Evolutionary conservation across 2,329 filamentous ascomycete genomes (phyloP).

Genomic region (Aspergillus sp.): DNA sequence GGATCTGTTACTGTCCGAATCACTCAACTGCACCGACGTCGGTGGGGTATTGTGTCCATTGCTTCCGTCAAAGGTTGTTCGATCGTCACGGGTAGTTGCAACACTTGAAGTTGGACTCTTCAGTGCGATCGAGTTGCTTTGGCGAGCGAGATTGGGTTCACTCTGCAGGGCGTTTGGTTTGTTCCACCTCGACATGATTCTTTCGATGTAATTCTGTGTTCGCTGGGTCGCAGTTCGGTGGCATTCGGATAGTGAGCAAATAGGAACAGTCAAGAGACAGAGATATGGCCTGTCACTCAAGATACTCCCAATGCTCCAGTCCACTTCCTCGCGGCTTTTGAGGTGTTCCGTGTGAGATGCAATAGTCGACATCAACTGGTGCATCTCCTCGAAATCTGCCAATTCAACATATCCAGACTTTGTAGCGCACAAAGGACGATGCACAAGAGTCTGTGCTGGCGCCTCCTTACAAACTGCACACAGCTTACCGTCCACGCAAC

Average conservation of each 20-base stretch:
- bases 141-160: neutral
- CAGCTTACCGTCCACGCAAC: neutral
- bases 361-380: conserved; percentile 4
- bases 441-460: neutral
- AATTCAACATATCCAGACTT: conserved; percentile 5
- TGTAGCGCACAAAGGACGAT: conserved; percentile 4
- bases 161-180: neutral
- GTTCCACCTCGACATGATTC: neutral
- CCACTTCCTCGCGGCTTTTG: neutral
- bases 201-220: conserved; percentile 3
- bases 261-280: conserved; percentile 5
- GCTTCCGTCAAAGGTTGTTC: too few relatives aligned
- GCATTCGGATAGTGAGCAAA: conserved; percentile 4
- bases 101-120: neutral
- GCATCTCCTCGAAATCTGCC: conserved; percentile 1
- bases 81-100: neutral
- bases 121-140: neutral
- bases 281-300: conserved; percentile 6
- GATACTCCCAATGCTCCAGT: conserved; percentile 6
- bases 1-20: neutral
- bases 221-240: neutral
- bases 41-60: too few relatives aligned
- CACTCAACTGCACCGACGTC: too few relatives aligned
- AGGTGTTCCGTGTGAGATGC: conserved; percentile 6
- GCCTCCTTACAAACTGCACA: neutral